Percentiles rank a stretch among this genome's conserved stretches.
These are phyloP conservation scores for Phalaenopsis hybrid DNA, from an alignment of 116 monocot genomes.

Conservation along the genomic window DNA sequence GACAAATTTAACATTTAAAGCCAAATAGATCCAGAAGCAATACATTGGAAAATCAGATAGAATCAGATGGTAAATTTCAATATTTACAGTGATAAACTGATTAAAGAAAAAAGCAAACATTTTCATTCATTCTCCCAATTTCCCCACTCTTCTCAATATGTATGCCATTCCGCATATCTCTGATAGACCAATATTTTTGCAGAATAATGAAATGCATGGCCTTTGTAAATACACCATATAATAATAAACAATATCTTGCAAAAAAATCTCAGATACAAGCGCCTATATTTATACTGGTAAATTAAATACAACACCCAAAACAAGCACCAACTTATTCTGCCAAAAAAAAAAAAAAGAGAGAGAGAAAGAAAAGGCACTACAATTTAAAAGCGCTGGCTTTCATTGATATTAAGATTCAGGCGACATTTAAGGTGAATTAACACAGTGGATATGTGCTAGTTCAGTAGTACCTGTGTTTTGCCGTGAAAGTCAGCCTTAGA, in stretches of 20 bases:
- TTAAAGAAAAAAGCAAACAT: background rate
- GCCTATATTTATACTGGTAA: background rate
- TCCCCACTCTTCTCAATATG: background rate
- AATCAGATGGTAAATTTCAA: background rate
- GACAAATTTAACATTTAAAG: no score
- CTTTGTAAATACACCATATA: background rate
- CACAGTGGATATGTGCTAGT: background rate
- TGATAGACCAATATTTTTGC: background rate
- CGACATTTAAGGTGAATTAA: background rate
- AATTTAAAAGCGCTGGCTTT: background rate
- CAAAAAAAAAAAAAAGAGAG: background rate
- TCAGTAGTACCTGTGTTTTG: background rate
- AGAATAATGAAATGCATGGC: background rate
- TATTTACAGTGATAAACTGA: background rate
- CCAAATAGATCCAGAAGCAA: no score
- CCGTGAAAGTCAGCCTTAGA: background rate
- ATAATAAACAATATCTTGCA: background rate
- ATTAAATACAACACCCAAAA: slow-evolving; percentile 5
- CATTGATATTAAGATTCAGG: background rate
- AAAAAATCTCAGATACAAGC: background rate
- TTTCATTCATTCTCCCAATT: background rate
- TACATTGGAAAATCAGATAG: no score
- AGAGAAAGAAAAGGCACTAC: background rate
- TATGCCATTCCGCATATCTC: background rate
- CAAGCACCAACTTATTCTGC: background rate